Evolutionary conservation across 257 asterid species (phyloP).

Genomic region (Coffea canephora): DNA sequence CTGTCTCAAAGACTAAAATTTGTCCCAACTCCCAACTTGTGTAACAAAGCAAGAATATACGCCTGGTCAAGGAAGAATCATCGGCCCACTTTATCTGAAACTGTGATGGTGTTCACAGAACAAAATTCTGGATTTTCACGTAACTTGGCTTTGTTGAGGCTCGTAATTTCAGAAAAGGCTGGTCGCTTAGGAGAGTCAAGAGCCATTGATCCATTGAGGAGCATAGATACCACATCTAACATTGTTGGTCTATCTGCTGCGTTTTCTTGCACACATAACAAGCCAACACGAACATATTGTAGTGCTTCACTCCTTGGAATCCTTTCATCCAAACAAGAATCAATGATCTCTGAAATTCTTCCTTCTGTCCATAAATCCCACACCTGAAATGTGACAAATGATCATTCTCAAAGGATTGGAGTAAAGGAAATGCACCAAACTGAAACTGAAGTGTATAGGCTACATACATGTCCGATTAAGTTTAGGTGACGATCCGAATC

Average conservation of each 20-base stretch:
- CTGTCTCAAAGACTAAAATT: no score
- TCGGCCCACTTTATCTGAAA: background rate
- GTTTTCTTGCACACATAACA: no score
- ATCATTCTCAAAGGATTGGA: background rate
- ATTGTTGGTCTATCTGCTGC: background rate
- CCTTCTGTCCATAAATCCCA: no score
- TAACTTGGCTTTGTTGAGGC: background rate
- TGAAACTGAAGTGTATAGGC: background rate
- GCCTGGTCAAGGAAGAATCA: background rate
- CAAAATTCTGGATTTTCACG: no score
- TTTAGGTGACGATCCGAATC: conserved; percentile 7
- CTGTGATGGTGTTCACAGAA: background rate
- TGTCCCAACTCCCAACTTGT: no score
- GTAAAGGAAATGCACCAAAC: background rate
- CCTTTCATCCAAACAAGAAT: background rate
- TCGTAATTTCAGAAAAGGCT: no score
- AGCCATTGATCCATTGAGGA: background rate
- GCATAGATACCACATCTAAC: background rate
- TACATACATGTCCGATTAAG: conserved; percentile 11
- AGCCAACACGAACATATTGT: background rate
- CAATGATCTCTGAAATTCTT: background rate
- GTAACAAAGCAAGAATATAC: background rate
- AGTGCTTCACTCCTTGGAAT: background rate
- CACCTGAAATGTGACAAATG: no score
- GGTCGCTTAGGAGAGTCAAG: no score